Evolutionary conservation across 2,329 filamentous ascomycete genomes (phyloP).

Genomic region (Ceratocystis eucalypticola): DNA sequence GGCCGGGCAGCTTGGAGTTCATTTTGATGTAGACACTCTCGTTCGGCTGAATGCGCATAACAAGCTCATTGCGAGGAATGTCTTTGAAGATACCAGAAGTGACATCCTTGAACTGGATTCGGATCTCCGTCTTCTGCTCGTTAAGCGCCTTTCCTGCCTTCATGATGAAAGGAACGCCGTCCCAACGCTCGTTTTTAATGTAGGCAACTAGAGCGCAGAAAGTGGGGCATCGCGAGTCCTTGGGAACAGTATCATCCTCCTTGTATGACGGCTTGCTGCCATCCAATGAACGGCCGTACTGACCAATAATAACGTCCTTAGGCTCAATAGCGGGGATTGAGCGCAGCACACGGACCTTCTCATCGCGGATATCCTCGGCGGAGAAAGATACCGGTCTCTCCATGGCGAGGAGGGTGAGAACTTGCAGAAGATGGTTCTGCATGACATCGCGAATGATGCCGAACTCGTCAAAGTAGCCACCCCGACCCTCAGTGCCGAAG

Average conservation of each 20-base stretch:
- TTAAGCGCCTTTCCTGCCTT: slow-evolving; percentile 98
- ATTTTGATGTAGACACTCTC: slow-evolving; percentile 99
- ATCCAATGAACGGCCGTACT: slow-evolving; percentile 93
- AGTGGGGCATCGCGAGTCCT: slow-evolving; percentile 92
- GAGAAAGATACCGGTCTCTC: slow-evolving; percentile 97
- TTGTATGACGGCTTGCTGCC: slow-evolving; percentile 96
- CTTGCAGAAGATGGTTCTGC: slow-evolving; percentile 98
- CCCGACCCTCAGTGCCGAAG: slow-evolving; percentile 93
- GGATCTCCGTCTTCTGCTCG: slow-evolving; percentile 98
- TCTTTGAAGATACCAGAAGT: slow-evolving; percentile 99
- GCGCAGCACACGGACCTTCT: slow-evolving; percentile 92
- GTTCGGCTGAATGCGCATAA: slow-evolving; percentile 98
- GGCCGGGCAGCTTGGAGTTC: slow-evolving; percentile 97
- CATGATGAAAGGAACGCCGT: slow-evolving; percentile 96
- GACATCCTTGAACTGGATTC: slow-evolving; percentile 98
- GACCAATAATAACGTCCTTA: slow-evolving; percentile 98
- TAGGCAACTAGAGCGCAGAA: slow-evolving; percentile 96
- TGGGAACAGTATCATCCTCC: slow-evolving; percentile 95
- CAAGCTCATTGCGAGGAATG: slow-evolving; percentile 96
- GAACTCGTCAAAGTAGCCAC: slow-evolving; percentile 98
- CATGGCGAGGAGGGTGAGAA: slow-evolving; percentile 92
- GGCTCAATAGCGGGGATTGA: slow-evolving; percentile 90
- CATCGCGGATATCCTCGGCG: slow-evolving; percentile 92
- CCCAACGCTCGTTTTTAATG: slow-evolving; percentile 99
- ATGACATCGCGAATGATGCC: slow-evolving; percentile 99